These are phyloP conservation scores for Ceratocystis diversiconidia DNA, from an alignment of 2,329 filamentous ascomycete species.

Conservation along the genomic window DNA sequence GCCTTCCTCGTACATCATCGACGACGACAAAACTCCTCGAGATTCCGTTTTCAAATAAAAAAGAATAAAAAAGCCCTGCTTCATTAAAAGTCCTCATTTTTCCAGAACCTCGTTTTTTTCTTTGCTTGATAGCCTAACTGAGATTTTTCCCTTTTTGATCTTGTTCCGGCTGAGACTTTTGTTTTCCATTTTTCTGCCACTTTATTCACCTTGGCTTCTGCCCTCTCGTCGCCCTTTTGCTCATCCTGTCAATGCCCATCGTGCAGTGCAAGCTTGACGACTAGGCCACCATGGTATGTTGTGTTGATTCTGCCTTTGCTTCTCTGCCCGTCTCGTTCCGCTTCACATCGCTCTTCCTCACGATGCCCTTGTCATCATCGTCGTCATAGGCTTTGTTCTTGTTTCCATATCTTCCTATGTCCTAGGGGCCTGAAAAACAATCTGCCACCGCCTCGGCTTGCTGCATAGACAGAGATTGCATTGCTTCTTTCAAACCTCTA, in stretches of 20 bases:
- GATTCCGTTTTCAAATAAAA: not conserved
- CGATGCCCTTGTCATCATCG: not conserved
- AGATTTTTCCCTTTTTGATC: not conserved
- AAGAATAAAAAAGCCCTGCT: not conserved
- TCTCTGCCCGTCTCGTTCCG: not conserved
- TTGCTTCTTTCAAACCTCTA: not conserved
- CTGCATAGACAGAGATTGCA: not conserved
- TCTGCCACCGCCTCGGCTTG: not conserved
- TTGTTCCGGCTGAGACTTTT: slow-evolving; percentile 26
- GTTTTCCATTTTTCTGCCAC: slow-evolving; percentile 23
- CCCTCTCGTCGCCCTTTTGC: not conserved
- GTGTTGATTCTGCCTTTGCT: not conserved
- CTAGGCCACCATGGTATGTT: not conserved
- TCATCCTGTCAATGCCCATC: slow-evolving; percentile 1
- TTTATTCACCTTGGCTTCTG: not conserved
- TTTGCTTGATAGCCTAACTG: not conserved
- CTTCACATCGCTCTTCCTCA: not conserved
- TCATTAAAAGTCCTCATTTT: not conserved
- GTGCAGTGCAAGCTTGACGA: not conserved
- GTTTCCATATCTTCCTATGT: not conserved
- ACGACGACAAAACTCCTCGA: not conserved
- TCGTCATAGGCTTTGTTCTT: not conserved
- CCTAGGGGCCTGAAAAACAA: not conserved
- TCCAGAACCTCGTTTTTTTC: not conserved
- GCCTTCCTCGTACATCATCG: not conserved